phyloP scores from a whole-genome alignment of 306 rosid species.

The Sophora flavescens region DNA sequence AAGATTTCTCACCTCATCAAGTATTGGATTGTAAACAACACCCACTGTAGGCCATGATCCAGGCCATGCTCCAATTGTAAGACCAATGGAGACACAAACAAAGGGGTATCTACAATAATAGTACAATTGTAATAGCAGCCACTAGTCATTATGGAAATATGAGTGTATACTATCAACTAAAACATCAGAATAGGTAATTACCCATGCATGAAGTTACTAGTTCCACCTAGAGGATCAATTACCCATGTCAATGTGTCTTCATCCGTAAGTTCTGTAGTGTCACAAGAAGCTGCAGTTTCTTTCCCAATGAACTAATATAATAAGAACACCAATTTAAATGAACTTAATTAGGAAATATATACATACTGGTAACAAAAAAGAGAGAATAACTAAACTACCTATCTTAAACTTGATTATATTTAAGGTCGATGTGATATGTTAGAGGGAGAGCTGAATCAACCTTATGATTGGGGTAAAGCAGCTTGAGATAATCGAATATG shows the following conservation, averaged over 20 bases:
- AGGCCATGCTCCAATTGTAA: constrained; percentile 78
- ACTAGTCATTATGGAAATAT: constrained; percentile 21
- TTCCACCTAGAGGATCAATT: constrained; percentile 98
- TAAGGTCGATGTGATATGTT: neutral
- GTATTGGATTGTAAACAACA: constrained; percentile 95
- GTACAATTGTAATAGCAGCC: neutral
- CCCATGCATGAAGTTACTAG: constrained; percentile 98
- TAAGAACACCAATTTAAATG: constrained; percentile 34
- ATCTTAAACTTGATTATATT: constrained; percentile 16
- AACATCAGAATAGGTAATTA: constrained; percentile 51
- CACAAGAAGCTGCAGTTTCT: constrained; percentile 92
- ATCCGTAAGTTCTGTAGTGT: constrained; percentile 83
- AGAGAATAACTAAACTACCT: neutral
- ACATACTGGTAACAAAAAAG: neutral
- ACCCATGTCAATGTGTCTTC: constrained; percentile 83
- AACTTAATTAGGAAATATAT: constrained; percentile 30
- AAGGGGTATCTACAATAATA: constrained; percentile 78
- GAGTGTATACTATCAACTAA: neutral
- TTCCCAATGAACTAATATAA: constrained; percentile 86
- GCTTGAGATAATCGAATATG: constrained; percentile 82
- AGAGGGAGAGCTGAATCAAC: constrained; percentile 49
- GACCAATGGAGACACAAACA: constrained; percentile 96
- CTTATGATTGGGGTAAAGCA: constrained; percentile 86
- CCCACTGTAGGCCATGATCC: constrained; percentile 61
- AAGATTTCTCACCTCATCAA: constrained; percentile 76